A percentile compares a stretch with the other conserved stretches of the same genome.
Evolutionary conservation across 179 eudicot genomes (phyloP).

Genomic region (Corrigiola litoralis): DNA sequence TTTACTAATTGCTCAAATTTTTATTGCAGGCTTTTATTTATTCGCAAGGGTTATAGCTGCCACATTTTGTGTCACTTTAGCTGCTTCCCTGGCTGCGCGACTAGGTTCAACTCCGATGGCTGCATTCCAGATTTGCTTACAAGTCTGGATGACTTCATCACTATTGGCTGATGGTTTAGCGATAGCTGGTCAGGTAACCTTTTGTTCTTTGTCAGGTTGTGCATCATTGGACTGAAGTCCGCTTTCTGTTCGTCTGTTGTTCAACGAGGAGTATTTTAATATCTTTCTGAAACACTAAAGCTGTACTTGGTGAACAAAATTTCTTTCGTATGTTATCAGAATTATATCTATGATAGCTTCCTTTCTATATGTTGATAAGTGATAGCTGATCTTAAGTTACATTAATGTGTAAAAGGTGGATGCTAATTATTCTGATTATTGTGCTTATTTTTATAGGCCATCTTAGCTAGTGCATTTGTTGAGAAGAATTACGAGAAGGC

Average conservation of each 20-base stretch:
- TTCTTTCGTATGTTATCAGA: not conserved
- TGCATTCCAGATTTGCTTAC: constrained; percentile 91
- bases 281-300: too few species aligned
- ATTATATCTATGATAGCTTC: too few species aligned
- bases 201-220: not conserved
- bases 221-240: not conserved
- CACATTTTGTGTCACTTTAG: constrained; percentile 89
- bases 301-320: too few species aligned
- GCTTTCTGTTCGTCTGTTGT: too few species aligned
- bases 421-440: not conserved
- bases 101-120: constrained; percentile 89
- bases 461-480: constrained; percentile 97
- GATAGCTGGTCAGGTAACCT: constrained; percentile 90
- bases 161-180: constrained; percentile 98
- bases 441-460: constrained; percentile 46
- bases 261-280: too few species aligned
- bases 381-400: too few species aligned
- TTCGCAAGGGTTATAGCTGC: constrained; percentile 80
- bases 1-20: not conserved
- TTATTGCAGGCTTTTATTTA: constrained; percentile 53
- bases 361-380: too few species aligned
- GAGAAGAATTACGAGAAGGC: constrained; percentile 80
- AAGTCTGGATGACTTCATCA: constrained; percentile 93
- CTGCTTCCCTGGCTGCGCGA: constrained; percentile 94
- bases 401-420: too few species aligned